phyloP scores from a whole-genome alignment of 345 rosid species.

The Mangifera indica region DNA sequence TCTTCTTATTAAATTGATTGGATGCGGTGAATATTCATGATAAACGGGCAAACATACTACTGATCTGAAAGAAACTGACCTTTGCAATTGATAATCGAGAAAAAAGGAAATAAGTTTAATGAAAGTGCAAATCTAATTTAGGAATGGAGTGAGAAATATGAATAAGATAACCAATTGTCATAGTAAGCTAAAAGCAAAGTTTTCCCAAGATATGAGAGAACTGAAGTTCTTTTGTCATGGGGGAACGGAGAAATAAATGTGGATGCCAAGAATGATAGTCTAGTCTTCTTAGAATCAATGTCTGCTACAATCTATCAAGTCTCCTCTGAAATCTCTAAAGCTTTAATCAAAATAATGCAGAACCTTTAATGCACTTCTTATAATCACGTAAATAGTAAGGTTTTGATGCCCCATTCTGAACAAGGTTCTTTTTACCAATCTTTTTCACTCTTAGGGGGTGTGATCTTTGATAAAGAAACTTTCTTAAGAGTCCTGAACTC shows the following conservation, averaged over 20 bases:
- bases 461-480: neutral
- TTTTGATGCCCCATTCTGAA: neutral
- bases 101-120: neutral
- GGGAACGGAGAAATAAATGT: neutral
- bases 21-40: neutral
- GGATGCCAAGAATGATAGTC: neutral
- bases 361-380: neutral
- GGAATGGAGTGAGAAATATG: neutral
- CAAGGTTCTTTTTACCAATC: neutral
- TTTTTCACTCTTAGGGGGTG: neutral
- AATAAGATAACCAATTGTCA: neutral
- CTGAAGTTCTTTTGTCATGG: neutral
- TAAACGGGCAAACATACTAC: constrained; percentile 1
- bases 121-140: neutral
- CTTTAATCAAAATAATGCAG: neutral
- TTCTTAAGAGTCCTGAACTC: neutral
- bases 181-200: neutral
- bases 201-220: neutral
- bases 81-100: neutral
- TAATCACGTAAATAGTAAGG: neutral
- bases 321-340: neutral
- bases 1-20: constrained; percentile 11
- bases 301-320: neutral
- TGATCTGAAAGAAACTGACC: neutral
- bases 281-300: neutral